Evolutionary conservation across 2,329 filamentous ascomycete genomes (phyloP), one percentile per base, ranked within the genome.

Genomic region (Trichothecium sympodiale): DNA sequence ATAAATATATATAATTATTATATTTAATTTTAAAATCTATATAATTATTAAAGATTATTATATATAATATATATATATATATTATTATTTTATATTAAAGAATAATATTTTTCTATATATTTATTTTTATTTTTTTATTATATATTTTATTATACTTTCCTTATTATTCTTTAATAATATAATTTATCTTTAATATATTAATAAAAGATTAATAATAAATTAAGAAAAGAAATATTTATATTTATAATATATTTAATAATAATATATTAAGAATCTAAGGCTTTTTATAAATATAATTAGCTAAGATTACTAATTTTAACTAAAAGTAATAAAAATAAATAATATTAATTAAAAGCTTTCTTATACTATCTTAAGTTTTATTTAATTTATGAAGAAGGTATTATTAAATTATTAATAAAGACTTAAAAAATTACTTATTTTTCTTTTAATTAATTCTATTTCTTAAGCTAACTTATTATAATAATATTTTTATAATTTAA

Each of bases 81-180:
- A n/a, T n/a, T n/a, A 10, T 14, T 31, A 12, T 16, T 16, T 31
- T 17, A 31, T n/a, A 31, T 17, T 31, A 31, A 13, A 31, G 16
- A 4, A 31, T 13, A 4, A 5, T 16, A n/a, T n/a, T n/a, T n/a
- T n/a, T n/a, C 14, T 25, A 35, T 35, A n/a, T 15, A 26, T 4
- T 35, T 27, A 25, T n/a, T n/a, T n/a, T n/a, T n/a, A 25, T 10
- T 4, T 27, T 35, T 26, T 16, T 27, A 35, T 3, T 35, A 25
- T 35, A 35, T 2, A 27, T 35, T 35, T 14, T 38, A 31, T 8
- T 29, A 29, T 36, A 35, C 18, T 34, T 35, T 25, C 3, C 14
- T 31, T 17, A 18, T 4, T 17, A 18, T 15, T 26, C 33, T 15
- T 33, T n/a, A 10, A 4, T 31, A 31, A 4, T 31, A 17, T 31